These are phyloP conservation scores for Cladophialophora psammophila DNA, from an alignment of 2,329 filamentous ascomycete species.

Conservation along the genomic window DNA sequence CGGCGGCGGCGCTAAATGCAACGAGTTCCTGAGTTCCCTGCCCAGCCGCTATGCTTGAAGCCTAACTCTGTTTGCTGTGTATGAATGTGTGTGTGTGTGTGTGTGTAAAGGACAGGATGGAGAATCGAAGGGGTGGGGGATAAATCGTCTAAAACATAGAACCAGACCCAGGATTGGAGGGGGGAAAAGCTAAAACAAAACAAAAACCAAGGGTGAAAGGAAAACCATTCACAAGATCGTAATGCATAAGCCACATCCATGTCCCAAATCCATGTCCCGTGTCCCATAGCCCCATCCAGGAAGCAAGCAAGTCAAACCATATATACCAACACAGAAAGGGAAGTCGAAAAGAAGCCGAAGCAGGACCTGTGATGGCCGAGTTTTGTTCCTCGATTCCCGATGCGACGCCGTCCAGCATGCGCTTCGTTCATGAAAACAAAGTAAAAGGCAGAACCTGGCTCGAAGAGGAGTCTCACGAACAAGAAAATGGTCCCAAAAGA, in stretches of 20 bases:
- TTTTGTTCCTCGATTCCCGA: not conserved
- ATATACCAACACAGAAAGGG: not conserved
- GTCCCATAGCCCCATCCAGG: not conserved
- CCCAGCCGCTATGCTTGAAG: no score
- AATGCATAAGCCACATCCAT: not conserved
- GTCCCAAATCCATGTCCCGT: not conserved
- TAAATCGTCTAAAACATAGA: no score
- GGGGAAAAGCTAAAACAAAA: no score
- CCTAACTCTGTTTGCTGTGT: no score
- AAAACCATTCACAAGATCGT: not conserved
- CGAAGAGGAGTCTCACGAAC: not conserved
- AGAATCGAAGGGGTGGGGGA: no score
- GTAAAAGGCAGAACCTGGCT: not conserved
- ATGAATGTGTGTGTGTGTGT: no score
- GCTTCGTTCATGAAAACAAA: not conserved
- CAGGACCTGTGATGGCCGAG: not conserved
- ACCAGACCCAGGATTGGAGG: no score
- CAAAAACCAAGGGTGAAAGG: no score
- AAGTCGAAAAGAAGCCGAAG: not conserved
- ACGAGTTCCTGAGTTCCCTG: no score
- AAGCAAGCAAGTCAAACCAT: not conserved
- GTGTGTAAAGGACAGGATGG: no score
- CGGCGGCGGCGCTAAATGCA: no score
- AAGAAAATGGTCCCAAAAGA: not conserved
- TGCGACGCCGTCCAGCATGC: not conserved